A percentile compares a stretch with the other conserved stretches of the same genome.
Evolutionary conservation across 192 early-diverging fungal species (phyloP).

Genomic region (Rhizophagus clarus): DNA sequence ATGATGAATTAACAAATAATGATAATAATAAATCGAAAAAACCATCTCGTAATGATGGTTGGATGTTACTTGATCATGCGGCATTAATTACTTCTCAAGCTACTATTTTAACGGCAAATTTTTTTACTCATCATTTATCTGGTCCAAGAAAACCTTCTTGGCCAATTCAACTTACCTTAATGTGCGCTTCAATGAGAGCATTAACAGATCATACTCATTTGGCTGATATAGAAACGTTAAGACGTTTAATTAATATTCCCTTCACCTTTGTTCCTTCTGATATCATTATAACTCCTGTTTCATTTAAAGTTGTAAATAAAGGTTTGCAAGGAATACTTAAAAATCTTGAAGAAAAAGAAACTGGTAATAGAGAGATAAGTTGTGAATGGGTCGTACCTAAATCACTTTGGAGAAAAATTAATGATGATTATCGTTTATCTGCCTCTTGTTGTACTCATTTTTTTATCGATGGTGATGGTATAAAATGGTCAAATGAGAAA

Average conservation of each 20-base stretch:
- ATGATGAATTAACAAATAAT: background rate
- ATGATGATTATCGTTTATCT: constrained; percentile 13
- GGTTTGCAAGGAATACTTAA: constrained; percentile 16
- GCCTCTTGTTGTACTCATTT: background rate
- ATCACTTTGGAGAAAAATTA: constrained; percentile 27
- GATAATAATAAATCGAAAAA: background rate
- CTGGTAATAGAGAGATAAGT: constrained; percentile 9
- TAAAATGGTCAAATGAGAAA: constrained; percentile 39
- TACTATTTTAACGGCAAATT: constrained; percentile 36
- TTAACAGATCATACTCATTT: constrained; percentile 20
- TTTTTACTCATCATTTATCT: constrained; percentile 35
- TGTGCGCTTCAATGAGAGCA: constrained; percentile 16
- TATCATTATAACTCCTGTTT: constrained; percentile 26
- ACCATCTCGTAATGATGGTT: background rate
- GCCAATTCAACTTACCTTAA: constrained; percentile 35
- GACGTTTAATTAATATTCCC: background rate
- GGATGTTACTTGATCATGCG: constrained; percentile 19
- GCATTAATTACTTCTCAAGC: constrained; percentile 22
- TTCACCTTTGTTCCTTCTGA: constrained; percentile 10
- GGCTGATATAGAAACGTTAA: constrained; percentile 2
- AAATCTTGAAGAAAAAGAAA: background rate
- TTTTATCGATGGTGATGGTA: constrained; percentile 16
- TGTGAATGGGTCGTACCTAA: constrained; percentile 31
- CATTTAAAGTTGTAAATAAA: constrained; percentile 15
- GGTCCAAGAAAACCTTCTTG: constrained; percentile 55